Conservation (phyloP, 352 stramenopile genomes). For the Poterioochromonas sp. region DNA sequence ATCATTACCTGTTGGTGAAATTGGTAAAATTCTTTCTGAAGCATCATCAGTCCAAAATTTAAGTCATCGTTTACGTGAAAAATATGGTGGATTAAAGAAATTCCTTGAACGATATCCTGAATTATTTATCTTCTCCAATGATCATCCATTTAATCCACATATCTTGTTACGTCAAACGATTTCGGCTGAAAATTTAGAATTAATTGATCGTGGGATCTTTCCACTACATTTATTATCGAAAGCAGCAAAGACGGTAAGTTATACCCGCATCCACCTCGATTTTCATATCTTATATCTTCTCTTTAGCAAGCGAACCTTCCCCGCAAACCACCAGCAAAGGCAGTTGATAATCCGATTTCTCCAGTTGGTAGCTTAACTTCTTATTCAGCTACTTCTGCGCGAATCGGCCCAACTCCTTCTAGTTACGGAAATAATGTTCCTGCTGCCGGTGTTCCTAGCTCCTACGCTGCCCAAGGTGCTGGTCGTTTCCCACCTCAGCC, state of each 20-base stretch:
- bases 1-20: slow-evolving; percentile 43
- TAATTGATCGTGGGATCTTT: slow-evolving; percentile 24
- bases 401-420: too few species aligned
- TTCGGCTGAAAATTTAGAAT: slow-evolving; percentile 3
- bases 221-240: slow-evolving; percentile 1
- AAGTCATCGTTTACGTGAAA: slow-evolving; percentile 34
- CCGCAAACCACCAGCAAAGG: too few species aligned
- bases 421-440: too few species aligned
- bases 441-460: too few species aligned
- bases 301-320: too few species aligned
- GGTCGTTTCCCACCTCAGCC: too few species aligned
- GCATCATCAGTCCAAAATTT: slow-evolving; percentile 34
- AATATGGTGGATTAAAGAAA: slow-evolving; percentile 48
- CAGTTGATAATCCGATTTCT: too few species aligned
- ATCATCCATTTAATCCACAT: slow-evolving; percentile 31
- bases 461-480: too few species aligned
- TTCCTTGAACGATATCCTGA: slow-evolving; percentile 44
- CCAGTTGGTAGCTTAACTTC: too few species aligned
- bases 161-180: slow-evolving; percentile 4
- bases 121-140: slow-evolving; percentile 38
- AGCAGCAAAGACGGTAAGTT: background rate
- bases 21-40: slow-evolving; percentile 46
- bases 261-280: too few species aligned
- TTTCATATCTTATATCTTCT: too few species aligned
- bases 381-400: too few species aligned